Evolutionary conservation across 331 rosid species (phyloP), one percentile per base, ranked within the genome.

Genomic region (Erythrophleum ivorense): DNA sequence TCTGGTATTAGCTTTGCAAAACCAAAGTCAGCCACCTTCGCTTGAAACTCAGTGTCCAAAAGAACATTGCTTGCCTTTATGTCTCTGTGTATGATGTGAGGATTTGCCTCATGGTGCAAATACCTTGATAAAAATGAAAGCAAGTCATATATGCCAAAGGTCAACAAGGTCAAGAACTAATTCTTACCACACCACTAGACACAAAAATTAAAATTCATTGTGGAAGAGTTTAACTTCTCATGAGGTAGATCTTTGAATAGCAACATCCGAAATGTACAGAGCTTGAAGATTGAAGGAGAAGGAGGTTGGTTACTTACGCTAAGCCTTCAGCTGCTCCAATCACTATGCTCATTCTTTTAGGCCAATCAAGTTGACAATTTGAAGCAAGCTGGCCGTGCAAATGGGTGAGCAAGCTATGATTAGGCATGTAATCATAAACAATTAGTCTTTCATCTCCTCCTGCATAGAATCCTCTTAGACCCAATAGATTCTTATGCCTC

Each of bases 21-120:
- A 13, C 98, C 98, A 87, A 94, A 91, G 80, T 91, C 95, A 34
- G 95, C 92, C 45, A 94, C 94, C 85, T 94, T 94, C 5, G 95
- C 89, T 88, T 90, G 66, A 63, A 89, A 94, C 9, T 90, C 85
- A 0, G 33, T 38, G 81, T 88, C 94, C 71, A 93, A 9, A 14
- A 93, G 97, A 46, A 91, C 94, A 49, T 95, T 95, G 73, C 98
- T 92, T 50, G 98, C 98, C 74, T 95, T 93, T 81, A 95, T 91
- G 87, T 95, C 98, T 77, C 91, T 85, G 64, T 94, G 95, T 43
- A 94, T 94, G 73, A 91, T 94, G 49, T 90, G 97, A 52, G 94
- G 95, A 78, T 59, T 84, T n/a, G 89, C 86, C 80, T 90, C 92
- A 45, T 90, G 94, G 80, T 94, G 97, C 71, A 91, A 76, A 77